Evolutionary conservation across 495 filamentous ascomycete genomes (phyloP), one percentile per base, ranked within the genome.

Genomic region (Neurospora sp.): DNA sequence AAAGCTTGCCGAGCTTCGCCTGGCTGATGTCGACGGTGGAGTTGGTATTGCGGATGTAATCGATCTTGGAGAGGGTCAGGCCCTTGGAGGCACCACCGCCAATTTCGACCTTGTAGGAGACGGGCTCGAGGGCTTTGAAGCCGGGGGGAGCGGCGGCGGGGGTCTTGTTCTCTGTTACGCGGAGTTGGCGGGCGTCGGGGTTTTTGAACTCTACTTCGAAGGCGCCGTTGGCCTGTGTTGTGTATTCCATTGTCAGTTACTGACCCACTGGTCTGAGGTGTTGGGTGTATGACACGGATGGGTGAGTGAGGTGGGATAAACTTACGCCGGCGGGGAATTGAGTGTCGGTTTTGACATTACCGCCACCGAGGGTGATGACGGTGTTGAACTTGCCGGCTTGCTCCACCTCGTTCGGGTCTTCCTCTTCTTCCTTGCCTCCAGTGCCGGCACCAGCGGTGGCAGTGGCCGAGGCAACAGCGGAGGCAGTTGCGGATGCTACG

Each of bases 121-220:
- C 73, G 7, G 80, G 76, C 65, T 83, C 82, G 12, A 82, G 69
- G 35, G 75, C 74, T 37, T 69, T 74, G 72, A 84, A 83, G 22
- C 81, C 82, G 1, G 72, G 40, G 2, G 81, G 81, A 0, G 82
- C 39, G 0, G 77, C 35, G 12, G 75, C 78, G 16, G 82, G 81
- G 48, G 76, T 79, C 27, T 68, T 71, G 75, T 82, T 82, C 61
- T 83, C 80, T 68, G 76, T 78, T 68, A 84, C 81, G 46, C 76
- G 76, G 8, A 83, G 59, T 35, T 72, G 71, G 27, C 78, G 75
- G 39, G 59, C 75, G 10, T 75, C 20, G 12, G 72, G 42, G 70
- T 79, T 80, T 71, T 81, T 77, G 76, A 83, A 80, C 70, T 83
- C 80, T 72, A 82, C 76, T 44, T 83, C 82, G 71, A 83, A 77